Evolutionary conservation across 2,329 filamentous ascomycete genomes (phyloP).

Genomic region (Fusarium decemcellulare): DNA sequence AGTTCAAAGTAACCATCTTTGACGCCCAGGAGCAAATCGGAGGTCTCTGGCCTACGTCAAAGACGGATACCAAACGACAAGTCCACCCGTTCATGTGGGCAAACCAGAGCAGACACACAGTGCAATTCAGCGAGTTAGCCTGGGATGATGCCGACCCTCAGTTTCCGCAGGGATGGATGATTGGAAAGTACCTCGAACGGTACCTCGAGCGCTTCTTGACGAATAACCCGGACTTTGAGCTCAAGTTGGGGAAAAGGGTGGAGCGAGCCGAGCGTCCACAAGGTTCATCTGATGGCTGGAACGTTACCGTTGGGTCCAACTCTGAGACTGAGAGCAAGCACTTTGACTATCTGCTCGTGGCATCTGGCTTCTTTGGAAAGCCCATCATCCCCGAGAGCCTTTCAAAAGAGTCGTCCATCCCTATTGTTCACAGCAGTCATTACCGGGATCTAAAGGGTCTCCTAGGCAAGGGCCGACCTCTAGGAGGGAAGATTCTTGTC

Average conservation of each 20-base stretch:
- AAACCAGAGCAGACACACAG: conserved; percentile 84
- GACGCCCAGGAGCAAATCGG: conserved; percentile 77
- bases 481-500: conserved; percentile 75
- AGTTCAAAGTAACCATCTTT: conserved; percentile 79
- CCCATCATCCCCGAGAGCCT: conserved; percentile 65
- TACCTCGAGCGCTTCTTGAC: conserved; percentile 74
- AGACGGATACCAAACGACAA: conserved; percentile 63
- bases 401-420: conserved; percentile 55
- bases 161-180: conserved; percentile 83
- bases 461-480: conserved; percentile 54
- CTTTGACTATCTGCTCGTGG: conserved; percentile 81
- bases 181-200: conserved; percentile 78
- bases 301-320: conserved; percentile 54
- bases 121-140: conserved; percentile 79
- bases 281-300: conserved; percentile 58
- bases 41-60: conserved; percentile 80
- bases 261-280: conserved; percentile 54
- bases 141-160: conserved; percentile 75
- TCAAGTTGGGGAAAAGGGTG: conserved; percentile 66
- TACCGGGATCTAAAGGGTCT: conserved; percentile 70
- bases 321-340: conserved; percentile 58
- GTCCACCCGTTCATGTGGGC: conserved; percentile 78
- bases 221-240: conserved; percentile 53
- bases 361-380: conserved; percentile 82
- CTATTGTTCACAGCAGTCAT: conserved; percentile 77